These are phyloP conservation scores for Lolium perenne DNA, from an alignment of 176 grass and related monocot species.

Conservation along the genomic window DNA sequence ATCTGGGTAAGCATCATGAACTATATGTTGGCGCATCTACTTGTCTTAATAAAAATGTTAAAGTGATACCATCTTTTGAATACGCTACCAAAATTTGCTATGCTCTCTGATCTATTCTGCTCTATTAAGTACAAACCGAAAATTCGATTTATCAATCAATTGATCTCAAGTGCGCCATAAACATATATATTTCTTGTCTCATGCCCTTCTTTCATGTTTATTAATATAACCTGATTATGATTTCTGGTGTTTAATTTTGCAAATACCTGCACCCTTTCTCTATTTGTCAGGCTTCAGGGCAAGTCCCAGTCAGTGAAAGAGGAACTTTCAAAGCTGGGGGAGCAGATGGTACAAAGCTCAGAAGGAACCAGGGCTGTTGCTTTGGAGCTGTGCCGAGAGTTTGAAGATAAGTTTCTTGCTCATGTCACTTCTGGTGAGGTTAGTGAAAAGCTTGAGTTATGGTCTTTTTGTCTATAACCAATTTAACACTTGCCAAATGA, in stretches of 20 bases:
- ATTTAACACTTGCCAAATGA: slow-evolving; percentile 17
- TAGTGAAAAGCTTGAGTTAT: slow-evolving; percentile 47
- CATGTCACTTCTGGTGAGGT: slow-evolving; percentile 92
- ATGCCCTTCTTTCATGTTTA: slow-evolving; percentile 25
- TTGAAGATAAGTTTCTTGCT: slow-evolving; percentile 89
- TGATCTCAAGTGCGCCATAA: slow-evolving; percentile 14
- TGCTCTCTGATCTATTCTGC: slow-evolving; percentile 24
- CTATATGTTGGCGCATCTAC: background rate
- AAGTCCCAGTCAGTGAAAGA: slow-evolving; percentile 92
- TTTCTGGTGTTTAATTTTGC: slow-evolving; percentile 43
- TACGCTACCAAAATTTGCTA: slow-evolving; percentile 9
- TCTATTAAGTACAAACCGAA: background rate
- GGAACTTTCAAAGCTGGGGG: slow-evolving; percentile 90
- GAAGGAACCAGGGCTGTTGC: slow-evolving; percentile 90
- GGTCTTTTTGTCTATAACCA: slow-evolving; percentile 33
- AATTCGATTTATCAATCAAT: slow-evolving; percentile 25
- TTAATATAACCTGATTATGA: background rate
- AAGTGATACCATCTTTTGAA: slow-evolving; percentile 19
- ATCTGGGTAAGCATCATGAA: slow-evolving; percentile 55
- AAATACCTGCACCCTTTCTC: background rate
- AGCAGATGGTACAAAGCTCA: slow-evolving; percentile 80
- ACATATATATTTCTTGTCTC: slow-evolving; percentile 4
- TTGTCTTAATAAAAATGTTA: slow-evolving; percentile 31
- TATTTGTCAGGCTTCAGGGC: slow-evolving; percentile 73
- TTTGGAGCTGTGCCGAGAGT: slow-evolving; percentile 90